Evolutionary conservation across 2,329 filamentous ascomycete genomes (phyloP).

Genomic region (Macrophomina pseudophaseolina): DNA sequence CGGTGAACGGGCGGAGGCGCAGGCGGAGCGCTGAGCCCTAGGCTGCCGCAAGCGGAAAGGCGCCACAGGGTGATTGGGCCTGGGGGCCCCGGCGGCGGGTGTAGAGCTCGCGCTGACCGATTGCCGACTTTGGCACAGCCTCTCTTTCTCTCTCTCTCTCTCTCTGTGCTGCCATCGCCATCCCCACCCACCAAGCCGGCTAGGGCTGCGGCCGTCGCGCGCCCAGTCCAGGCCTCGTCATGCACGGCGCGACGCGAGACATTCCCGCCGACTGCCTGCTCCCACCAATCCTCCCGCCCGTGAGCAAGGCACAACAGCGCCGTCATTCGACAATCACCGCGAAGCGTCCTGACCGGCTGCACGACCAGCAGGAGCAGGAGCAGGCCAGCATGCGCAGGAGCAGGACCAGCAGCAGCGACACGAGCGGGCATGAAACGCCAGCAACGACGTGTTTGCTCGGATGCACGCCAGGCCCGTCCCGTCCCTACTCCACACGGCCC

Average conservation of each 20-base stretch:
- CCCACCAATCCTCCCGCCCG: conserved; percentile 8
- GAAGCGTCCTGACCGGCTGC: conserved; percentile 10
- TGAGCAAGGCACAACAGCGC: conserved; percentile 12
- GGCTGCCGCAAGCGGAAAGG: neutral
- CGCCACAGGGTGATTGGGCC: neutral
- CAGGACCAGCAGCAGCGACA: neutral
- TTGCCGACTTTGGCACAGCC: conserved; percentile 11
- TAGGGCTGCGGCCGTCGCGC: conserved; percentile 21
- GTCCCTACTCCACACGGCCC: conserved; percentile 13
- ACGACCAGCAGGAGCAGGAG: neutral
- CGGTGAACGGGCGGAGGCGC: neutral
- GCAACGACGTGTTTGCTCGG: conserved; percentile 13
- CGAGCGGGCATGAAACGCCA: neutral
- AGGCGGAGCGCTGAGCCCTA: neutral
- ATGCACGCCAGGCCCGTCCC: conserved; percentile 13
- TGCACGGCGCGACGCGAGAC: conserved; percentile 19
- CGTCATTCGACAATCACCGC: conserved; percentile 17
- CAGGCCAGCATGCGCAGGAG: neutral
- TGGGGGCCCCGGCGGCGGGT: neutral
- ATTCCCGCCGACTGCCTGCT: neutral
- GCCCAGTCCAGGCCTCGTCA: conserved; percentile 20
- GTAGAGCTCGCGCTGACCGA: neutral
- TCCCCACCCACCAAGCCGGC: conserved; percentile 6
- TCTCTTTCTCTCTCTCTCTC: conserved; percentile 2
- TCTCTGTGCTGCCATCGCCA: neutral